Evolutionary conservation across 1,284 basidiomycete species (phyloP).

Genomic region (Malassezia equina): DNA sequence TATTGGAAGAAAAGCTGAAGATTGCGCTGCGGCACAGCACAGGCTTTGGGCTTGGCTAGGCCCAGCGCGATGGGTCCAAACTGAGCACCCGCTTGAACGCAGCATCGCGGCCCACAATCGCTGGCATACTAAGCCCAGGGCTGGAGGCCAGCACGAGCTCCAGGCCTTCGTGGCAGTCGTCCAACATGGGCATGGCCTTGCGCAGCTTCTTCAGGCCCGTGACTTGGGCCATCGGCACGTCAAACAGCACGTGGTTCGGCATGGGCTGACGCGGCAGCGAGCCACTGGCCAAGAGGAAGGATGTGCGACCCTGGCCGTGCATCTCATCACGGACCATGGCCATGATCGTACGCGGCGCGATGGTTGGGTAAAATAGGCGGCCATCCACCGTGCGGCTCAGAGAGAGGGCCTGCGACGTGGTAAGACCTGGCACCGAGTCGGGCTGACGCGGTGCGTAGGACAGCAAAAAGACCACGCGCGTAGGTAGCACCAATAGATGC

Average conservation of each 20-base stretch:
- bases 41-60: slow-evolving; percentile 26
- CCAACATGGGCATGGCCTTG: slow-evolving; percentile 12
- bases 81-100: slow-evolving; percentile 11
- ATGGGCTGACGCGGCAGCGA: not conserved
- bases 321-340: slow-evolving; percentile 9
- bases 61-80: slow-evolving; percentile 8
- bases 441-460: slow-evolving; percentile 5
- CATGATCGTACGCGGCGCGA: not conserved
- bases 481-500: slow-evolving; percentile 15
- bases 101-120: slow-evolving; percentile 6
- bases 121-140: slow-evolving; percentile 4
- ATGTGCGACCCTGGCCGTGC: not conserved
- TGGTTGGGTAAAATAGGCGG: slow-evolving; percentile 9
- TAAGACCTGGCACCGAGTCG: not conserved
- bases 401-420: not conserved
- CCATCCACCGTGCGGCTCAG: slow-evolving; percentile 9
- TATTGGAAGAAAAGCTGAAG: slow-evolving; percentile 20
- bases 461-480: slow-evolving; percentile 12
- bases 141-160: slow-evolving; percentile 8
- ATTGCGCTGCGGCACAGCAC: slow-evolving; percentile 29
- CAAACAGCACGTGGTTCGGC: slow-evolving; percentile 9
- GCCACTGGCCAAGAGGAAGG: not conserved
- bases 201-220: slow-evolving; percentile 11
- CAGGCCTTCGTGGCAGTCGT: slow-evolving; percentile 12
- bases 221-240: not conserved